Percentiles rank a stretch among this genome's conserved stretches.
Evolutionary conservation across 169 alveolate species (phyloP).

Genomic region (Plasmodium inui): DNA sequence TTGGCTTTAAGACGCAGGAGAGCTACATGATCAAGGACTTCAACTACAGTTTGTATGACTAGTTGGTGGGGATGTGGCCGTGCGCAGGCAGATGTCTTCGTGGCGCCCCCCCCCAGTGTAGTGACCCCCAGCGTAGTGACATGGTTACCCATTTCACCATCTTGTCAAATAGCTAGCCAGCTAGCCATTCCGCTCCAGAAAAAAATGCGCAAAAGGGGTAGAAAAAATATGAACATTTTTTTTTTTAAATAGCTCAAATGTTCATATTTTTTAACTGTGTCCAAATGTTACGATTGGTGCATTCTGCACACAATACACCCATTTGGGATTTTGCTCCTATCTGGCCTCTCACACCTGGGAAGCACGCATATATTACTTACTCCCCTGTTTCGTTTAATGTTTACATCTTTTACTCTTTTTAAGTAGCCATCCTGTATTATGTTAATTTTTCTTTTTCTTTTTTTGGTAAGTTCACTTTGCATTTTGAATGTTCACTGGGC

Average conservation of each 20-base stretch:
- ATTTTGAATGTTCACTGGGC: conserved; percentile 5
- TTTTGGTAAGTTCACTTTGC: neutral
- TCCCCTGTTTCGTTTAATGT: neutral
- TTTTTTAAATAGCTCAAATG: conserved; percentile 7
- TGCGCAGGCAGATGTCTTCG: neutral
- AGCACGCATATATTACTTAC: neutral
- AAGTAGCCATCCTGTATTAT: neutral
- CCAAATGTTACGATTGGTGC: neutral
- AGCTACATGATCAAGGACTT: conserved; percentile 13
- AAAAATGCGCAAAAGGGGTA: neutral
- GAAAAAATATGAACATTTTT: neutral
- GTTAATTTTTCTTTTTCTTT: neutral
- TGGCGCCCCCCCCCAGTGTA: neutral
- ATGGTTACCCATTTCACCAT: neutral
- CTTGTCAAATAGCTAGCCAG: conserved; percentile 1
- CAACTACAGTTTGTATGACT: conserved; percentile 47
- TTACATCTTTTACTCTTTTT: neutral
- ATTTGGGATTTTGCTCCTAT: neutral
- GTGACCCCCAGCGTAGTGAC: neutral
- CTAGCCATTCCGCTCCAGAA: neutral
- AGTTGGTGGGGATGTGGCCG: neutral
- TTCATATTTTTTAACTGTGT: conserved; percentile 3
- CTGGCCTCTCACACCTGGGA: neutral
- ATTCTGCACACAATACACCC: neutral
- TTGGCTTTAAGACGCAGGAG: neutral